Evolutionary conservation across 2,329 filamentous ascomycete species (phyloP).

Genomic region (Bipolaris zeicola): DNA sequence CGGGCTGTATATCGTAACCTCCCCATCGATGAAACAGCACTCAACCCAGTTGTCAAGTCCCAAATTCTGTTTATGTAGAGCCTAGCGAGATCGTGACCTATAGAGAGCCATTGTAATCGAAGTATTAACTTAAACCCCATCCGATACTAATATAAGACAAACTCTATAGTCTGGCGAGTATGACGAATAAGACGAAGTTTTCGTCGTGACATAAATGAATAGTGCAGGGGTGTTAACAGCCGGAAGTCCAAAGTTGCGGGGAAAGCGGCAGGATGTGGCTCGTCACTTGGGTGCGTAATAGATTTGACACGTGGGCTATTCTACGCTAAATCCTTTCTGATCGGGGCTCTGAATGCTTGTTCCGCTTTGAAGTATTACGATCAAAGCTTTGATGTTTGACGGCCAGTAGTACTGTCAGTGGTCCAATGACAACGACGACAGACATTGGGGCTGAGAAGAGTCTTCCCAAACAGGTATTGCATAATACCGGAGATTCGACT

Average conservation of each 20-base stretch:
- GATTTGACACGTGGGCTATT: constrained; percentile 18
- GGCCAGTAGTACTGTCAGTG: background rate
- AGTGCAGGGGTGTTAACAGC: constrained; percentile 34
- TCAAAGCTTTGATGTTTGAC: background rate
- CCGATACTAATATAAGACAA: constrained; percentile 1
- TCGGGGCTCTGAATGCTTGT: constrained; percentile 12
- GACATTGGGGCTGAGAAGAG: background rate
- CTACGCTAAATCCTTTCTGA: constrained; percentile 5
- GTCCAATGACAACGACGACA: background rate
- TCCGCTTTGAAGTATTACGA: constrained; percentile 9
- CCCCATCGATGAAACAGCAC: constrained; percentile 5
- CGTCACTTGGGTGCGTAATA: constrained; percentile 13
- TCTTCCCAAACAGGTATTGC: background rate
- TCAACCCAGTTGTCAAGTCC: background rate
- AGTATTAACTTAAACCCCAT: constrained; percentile 3
- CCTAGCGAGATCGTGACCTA: constrained; percentile 19
- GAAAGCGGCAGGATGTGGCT: constrained; percentile 24
- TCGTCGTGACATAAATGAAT: constrained; percentile 28
- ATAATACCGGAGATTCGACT: background rate
- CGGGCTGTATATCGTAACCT: constrained; percentile 14
- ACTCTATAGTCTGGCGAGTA: constrained; percentile 16
- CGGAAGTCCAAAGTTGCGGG: constrained; percentile 22
- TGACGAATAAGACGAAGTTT: background rate
- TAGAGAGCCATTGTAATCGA: constrained; percentile 18
- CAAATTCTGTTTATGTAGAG: constrained; percentile 10